Percentiles rank a stretch among this genome's conserved stretches.
These are phyloP conservation scores for Diaporthe sp. DNA, from an alignment of 2,329 filamentous ascomycete genomes.

Conservation along the genomic window DNA sequence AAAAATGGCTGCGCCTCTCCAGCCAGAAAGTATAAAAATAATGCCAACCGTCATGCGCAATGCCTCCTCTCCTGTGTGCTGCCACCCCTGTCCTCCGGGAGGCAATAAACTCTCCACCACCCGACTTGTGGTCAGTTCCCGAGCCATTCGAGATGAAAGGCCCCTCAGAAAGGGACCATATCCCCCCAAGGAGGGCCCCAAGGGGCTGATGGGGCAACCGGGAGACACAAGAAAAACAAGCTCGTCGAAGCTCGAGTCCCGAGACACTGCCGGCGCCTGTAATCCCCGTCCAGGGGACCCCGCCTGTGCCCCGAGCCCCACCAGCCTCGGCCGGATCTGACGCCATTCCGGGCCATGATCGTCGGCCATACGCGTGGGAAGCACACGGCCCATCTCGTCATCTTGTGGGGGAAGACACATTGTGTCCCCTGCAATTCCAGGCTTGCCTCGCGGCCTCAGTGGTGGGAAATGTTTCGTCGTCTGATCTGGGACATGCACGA, in stretches of 20 bases:
- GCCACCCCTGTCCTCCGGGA: background rate
- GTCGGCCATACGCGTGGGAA: background rate
- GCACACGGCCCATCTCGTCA: slow-evolving; percentile 18
- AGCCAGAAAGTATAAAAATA: background rate
- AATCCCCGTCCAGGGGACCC: slow-evolving; percentile 9
- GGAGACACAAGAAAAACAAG: background rate
- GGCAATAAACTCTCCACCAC: slow-evolving; percentile 1
- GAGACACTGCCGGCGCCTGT: slow-evolving; percentile 10
- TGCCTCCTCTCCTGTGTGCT: too few species aligned
- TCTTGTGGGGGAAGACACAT: background rate
- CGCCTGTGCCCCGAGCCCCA: background rate
- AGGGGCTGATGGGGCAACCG: background rate
- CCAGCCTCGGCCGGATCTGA: slow-evolving; percentile 21
- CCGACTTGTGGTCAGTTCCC: slow-evolving; percentile 11
- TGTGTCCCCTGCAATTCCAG: background rate
- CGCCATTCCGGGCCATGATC: slow-evolving; percentile 21
- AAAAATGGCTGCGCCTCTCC: background rate
- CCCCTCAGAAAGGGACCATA: background rate
- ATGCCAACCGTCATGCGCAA: background rate
- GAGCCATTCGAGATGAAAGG: slow-evolving; percentile 1
- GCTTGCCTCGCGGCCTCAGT: background rate
- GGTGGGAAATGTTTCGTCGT: slow-evolving; percentile 11
- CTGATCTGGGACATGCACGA: background rate
- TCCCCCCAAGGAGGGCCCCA: background rate
- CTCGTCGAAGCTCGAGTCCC: slow-evolving; percentile 10